Base-by-base conservation (phyloP, 2,329 filamentous ascomycete species). In the Fusarium sp. region DNA sequence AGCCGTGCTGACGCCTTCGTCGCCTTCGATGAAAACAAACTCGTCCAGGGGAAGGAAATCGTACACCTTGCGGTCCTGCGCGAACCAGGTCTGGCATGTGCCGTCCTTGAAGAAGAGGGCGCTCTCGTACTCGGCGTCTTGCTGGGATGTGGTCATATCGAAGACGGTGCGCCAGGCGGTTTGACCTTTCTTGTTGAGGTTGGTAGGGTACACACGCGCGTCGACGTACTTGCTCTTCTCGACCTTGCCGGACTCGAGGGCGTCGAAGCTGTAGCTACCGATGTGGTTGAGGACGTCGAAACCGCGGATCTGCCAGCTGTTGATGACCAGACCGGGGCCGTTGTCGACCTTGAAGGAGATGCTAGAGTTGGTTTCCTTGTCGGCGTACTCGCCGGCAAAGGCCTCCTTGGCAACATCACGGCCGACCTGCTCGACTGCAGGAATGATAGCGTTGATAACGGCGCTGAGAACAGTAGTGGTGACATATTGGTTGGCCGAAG, bases 391-490 rank as follows among this genome's bases (percentile, higher is more conserved):
- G 30, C 86, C 86, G 0, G 74, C 81, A 66, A 83, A 83, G 0
- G 66, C 71, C 4, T 67, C 30, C 35, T 68, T 37, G 0, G 83
- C 81, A 52, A 87, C 81, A 7, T 80, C 77, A 18, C 83, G 82
- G 9, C 84, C 81, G 1, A 84, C 85, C 25, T 81, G 75, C 43
- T 88, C 86, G 9, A 88, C 67, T 1, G 83, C 85, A 0, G 84
- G 84, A 0, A 87, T 65, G 0, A 88, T 71, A 0, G 68, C 68
- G 39, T 80, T 71, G 11, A 86, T 62, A 1, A 86, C 66, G 16
- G 79, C 74, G 58, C 71, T 80, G 62, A 83, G 78, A 3, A 81
- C 68, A 1, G 61, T 69, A 4, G 64, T 32, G 0, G 77, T 74
- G 11, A 78, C 71, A 27, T 67, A 68, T 1, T 74, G 48, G 25